phyloP scores from a whole-genome alignment of 805 yeast genomes.

The Barnettozyma botsteinii region DNA sequence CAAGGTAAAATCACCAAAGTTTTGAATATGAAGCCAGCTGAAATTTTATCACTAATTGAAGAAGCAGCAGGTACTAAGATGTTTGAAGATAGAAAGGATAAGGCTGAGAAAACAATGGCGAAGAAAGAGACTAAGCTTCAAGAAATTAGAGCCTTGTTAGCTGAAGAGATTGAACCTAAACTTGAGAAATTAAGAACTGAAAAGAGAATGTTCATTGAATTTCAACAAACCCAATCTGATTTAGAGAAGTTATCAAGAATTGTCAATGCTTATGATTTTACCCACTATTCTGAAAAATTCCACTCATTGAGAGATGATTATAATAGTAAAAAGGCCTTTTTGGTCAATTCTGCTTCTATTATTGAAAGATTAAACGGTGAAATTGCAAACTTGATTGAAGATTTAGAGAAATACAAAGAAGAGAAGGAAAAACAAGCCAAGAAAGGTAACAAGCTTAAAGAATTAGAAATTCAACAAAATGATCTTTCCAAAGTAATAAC shows the following conservation, averaged over 20 bases:
- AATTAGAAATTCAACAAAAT: slow-evolving; percentile 52
- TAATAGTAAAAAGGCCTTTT: slow-evolving; percentile 34
- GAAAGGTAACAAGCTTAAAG: slow-evolving; percentile 55
- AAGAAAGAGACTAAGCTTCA: slow-evolving; percentile 82
- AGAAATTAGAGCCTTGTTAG: slow-evolving; percentile 65
- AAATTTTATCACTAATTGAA: slow-evolving; percentile 84
- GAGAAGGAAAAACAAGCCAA: slow-evolving; percentile 52
- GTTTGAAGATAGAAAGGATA: slow-evolving; percentile 89
- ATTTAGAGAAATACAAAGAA: slow-evolving; percentile 46
- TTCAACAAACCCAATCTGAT: slow-evolving; percentile 77
- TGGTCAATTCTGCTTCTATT: slow-evolving; percentile 37
- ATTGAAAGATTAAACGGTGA: slow-evolving; percentile 48
- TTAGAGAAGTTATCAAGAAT: slow-evolving; percentile 68
- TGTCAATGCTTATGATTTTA: slow-evolving; percentile 73
- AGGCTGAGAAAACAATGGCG: slow-evolving; percentile 86
- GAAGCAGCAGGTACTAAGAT: slow-evolving; percentile 98
- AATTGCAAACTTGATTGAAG: slow-evolving; percentile 52
- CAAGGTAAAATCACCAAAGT: slow-evolving; percentile 98
- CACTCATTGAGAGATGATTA: slow-evolving; percentile 39
- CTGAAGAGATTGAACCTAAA: slow-evolving; percentile 91
- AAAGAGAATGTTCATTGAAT: slow-evolving; percentile 77
- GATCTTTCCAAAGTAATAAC: slow-evolving; percentile 57
- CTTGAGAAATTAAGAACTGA: slow-evolving; percentile 74
- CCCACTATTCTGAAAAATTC: slow-evolving; percentile 35
- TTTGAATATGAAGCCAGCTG: slow-evolving; percentile 90